These are phyloP conservation scores for Lepiota brunneoincarnata DNA, from an alignment of 768 basidiomycete genomes.

Conservation along the genomic window DNA sequence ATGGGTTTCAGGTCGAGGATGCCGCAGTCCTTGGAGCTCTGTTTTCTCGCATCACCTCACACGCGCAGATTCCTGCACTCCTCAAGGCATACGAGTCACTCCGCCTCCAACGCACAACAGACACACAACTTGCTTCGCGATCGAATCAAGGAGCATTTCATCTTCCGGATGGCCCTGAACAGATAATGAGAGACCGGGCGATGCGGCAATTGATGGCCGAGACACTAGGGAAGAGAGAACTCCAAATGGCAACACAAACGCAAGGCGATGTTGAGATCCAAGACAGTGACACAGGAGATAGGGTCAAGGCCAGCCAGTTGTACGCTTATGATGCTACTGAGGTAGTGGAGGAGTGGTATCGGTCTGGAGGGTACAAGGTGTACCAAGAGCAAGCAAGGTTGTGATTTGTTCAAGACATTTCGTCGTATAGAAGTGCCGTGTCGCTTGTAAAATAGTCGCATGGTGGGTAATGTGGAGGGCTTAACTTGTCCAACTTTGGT, in stretches of 20 bases:
- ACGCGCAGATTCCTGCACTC: slow-evolving; percentile 41
- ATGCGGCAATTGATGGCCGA: slow-evolving; percentile 50
- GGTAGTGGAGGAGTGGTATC: slow-evolving; percentile 49
- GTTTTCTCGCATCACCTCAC: slow-evolving; percentile 44
- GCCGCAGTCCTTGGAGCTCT: slow-evolving; percentile 48
- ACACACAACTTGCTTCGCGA: slow-evolving; percentile 47
- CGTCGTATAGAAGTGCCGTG: no score
- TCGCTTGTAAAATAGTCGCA: no score
- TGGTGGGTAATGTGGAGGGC: no score
- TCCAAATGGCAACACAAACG: slow-evolving; percentile 12
- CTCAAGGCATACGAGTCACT: slow-evolving; percentile 54
- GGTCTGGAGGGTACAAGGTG: not conserved
- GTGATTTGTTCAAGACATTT: not conserved
- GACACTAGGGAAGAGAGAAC: slow-evolving; percentile 27
- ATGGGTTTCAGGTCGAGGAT: slow-evolving; percentile 41
- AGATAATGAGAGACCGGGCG: slow-evolving; percentile 44
- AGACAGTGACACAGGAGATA: slow-evolving; percentile 52
- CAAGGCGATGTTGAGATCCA: slow-evolving; percentile 11
- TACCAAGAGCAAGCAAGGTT: not conserved
- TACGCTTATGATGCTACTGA: slow-evolving; percentile 57
- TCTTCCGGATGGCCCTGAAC: slow-evolving; percentile 54
- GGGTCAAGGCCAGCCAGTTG: slow-evolving; percentile 39
- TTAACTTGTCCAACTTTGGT: no score
- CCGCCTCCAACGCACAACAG: slow-evolving; percentile 48
- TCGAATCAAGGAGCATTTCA: slow-evolving; percentile 56